Base-by-base conservation (phyloP, 139 green algal genomes). In the Eudorina sp. region DNA sequence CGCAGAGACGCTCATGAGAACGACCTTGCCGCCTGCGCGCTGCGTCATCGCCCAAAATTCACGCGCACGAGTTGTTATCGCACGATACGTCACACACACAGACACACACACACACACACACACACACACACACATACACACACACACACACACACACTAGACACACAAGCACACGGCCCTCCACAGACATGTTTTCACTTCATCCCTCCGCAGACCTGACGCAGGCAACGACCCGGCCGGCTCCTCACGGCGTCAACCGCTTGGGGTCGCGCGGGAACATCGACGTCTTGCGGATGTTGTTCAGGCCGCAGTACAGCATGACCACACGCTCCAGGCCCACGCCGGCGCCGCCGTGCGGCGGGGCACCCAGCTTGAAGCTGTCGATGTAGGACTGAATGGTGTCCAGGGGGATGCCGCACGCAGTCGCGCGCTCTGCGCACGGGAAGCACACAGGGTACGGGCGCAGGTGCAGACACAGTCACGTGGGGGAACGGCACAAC, bases 211-310 rank as follows among this genome's bases (percentile, higher is more conserved):
- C n/a, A n/a, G n/a, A n/a, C n/a, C n/a, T n/a, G n/a, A n/a, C n/a
- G n/a, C n/a, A n/a, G n/a, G n/a, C n/a, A n/a, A n/a, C n/a, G n/a
- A n/a, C n/a, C n/a, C n/a, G n/a, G n/a, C n/a, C n/a, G n/a, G n/a
- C n/a, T n/a, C n/a, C n/a, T 84, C 85, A 99, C 1, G 98, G 98
- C 62, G 96, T 95, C 29, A 99, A 88, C 11, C 98, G 92, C 93
- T 98, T 97, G 48, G 98, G 98, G 92, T 99, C 98, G 53, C 98
- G 95, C 2, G 98, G 98, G 93, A 99, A 99, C 94, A 99, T 95
- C 55, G 91, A 96, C 11, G 98, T 99, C 91, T 99, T 99, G 69
- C 98, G 94, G 88, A 99, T 99, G 94, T 99, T 99, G 94, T 98
- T 95, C 55, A 99, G 96, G 23, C 94, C 96, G 53, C 94, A 96